Base-by-base conservation (phyloP, 2,329 filamentous ascomycete species). In the Colletotrichum navitas region DNA sequence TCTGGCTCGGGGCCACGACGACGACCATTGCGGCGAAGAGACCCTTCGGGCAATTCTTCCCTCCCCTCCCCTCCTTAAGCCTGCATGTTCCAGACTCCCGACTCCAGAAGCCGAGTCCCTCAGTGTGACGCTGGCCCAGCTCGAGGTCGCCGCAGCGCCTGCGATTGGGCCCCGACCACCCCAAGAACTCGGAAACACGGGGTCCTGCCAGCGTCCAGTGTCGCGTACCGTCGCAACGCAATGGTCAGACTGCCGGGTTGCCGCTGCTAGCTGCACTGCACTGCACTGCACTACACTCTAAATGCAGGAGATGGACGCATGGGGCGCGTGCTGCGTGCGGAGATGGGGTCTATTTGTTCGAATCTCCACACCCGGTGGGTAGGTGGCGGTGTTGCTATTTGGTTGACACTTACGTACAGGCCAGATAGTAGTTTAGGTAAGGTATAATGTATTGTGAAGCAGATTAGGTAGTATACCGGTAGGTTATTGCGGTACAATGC, bases 101-200 rank as follows among this genome's bases (percentile, higher is more conserved):
- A 66, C 68, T 39, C 56, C 18, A 32, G n/a, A 55, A 47, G n/a
- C 26, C 32, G 43, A 36, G 45, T 10, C 16, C 41, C 43, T 21
- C 47, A 39, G 64, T 71, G 59, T 43, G 32, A 68, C 64, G 49
- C 55, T 60, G 66, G 66, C 58, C 49, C 36, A 36, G 56, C 39
- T 49, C 32, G 36, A 51, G 51, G 68, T 68, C 45, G 47, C 43
- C 49, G 64, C 68, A 62, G 45, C 29, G 43, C 58, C 51, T 58
- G 51, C 56, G 51, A 61, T 54, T 51, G 45, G 68, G 51, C 68
- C 68, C 68, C 45, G 59, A 24, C 7, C 18, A 39, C 21, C 58
- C 68, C 68, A 59, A 71, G 52, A 71, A 58, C 45, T 51, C 68
- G 68, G 68, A 56, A 68, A 63, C 64, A 71, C 68, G 52, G 68